Evolutionary conservation across 2,329 filamentous ascomycete genomes (phyloP), one percentile per base, ranked within the genome.

Genomic region (Claviceps sp.): DNA sequence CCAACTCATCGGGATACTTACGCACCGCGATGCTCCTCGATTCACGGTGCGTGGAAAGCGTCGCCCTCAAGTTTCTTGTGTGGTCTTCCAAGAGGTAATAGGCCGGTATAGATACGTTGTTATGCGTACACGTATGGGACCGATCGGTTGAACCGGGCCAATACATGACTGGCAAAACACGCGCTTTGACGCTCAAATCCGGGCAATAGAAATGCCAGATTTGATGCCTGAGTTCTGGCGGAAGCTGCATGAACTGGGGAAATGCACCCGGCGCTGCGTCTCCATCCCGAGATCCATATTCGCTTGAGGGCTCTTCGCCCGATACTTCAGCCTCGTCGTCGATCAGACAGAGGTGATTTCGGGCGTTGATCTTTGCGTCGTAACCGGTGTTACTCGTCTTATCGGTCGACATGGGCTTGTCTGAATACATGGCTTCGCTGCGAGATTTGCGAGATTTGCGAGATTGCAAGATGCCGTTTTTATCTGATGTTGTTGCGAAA

Each of bases 131-230:
- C 20, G 20, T 22, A 22, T 22, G 20, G 20, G 20, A 22, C 20
- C 20, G 20, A 22, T 46, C 41, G 20, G 20, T 22, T 7, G 50
- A 52, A 24, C 48, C 50, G 16, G 42, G 41, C 11, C 45, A 47
- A 18, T 53, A 2, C 4, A 20, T 37, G 26, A 59, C 58, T 16
- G 52, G 50, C 30, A 61, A 48, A 6, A 60, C 24, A 24, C 63
- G 65, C 8, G 61, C 55, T 18, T 47, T 49, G 16, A 44, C 37
- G 13, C n/a, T 47, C 36, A 67, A 54, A 37, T 66, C 62, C 0
- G 61, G 60, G 38, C 67, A 67, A 50, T 63, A 65, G n/a, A 57
- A 49, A 41, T 62, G 56, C 67, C 67, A 70, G 49, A 69, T 55
- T 24, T 56, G 61, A 20, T 58, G 52, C 48, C 67, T 63, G 16